These are phyloP conservation scores for Bacterosira constricta DNA, from an alignment of 108 stramenopile species.

Conservation along the genomic window DNA sequence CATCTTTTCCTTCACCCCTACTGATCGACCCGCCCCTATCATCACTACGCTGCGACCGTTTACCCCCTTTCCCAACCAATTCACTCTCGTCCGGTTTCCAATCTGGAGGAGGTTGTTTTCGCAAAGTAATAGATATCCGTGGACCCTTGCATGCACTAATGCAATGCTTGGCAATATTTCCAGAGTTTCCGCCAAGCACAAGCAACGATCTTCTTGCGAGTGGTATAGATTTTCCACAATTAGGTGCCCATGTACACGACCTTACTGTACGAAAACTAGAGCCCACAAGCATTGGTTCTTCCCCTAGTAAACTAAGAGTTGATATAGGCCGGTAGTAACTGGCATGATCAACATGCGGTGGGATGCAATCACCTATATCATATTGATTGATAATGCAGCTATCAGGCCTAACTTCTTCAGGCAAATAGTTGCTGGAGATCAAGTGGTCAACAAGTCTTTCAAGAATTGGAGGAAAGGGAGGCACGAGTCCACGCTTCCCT, in stretches of 20 bases:
- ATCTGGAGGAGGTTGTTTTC: conserved; percentile 50
- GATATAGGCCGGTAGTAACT: conserved; percentile 43
- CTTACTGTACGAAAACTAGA: conserved; percentile 29
- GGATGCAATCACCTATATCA: conserved; percentile 46
- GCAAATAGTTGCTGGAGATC: conserved; percentile 15
- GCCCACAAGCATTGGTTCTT: conserved; percentile 52
- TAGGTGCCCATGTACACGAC: conserved; percentile 43
- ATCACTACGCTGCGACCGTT: neutral
- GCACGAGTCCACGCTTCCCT: conserved; percentile 45
- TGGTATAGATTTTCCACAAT: conserved; percentile 24
- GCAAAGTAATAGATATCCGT: conserved; percentile 46
- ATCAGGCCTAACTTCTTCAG: conserved; percentile 33
- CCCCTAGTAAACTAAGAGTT: conserved; percentile 43
- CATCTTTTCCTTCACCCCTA: neutral
- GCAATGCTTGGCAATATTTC: conserved; percentile 49
- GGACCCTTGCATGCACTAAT: conserved; percentile 41
- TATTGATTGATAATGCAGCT: conserved; percentile 52
- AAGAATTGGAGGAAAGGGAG: conserved; percentile 34
- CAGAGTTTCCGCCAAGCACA: conserved; percentile 49
- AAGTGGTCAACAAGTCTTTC: conserved; percentile 31
- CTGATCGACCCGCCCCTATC: neutral
- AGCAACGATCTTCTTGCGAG: conserved; percentile 36
- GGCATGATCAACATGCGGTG: conserved; percentile 48
- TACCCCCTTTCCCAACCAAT: conserved; percentile 5
- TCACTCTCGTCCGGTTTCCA: conserved; percentile 50